These are phyloP conservation scores for Allodekkera sacchari DNA, from an alignment of 805 yeast species.

Conservation along the genomic window DNA sequence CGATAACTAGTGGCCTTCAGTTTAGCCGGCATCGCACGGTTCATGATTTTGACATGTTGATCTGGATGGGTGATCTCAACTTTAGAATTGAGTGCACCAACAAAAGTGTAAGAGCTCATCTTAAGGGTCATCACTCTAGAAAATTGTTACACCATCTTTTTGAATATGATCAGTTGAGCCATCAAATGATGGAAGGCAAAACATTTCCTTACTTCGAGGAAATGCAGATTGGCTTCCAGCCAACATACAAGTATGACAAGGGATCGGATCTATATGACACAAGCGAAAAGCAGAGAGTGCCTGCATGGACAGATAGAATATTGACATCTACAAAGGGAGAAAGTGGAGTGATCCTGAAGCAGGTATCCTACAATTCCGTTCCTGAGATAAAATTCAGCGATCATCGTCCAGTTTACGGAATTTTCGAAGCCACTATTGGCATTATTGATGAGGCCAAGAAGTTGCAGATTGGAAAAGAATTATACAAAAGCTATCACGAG, in stretches of 20 bases:
- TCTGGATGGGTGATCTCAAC: slow-evolving; percentile 94
- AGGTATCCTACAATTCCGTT: slow-evolving; percentile 50
- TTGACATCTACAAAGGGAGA: slow-evolving; percentile 50
- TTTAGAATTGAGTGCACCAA: slow-evolving; percentile 69
- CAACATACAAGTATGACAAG: slow-evolving; percentile 91
- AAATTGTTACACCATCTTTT: slow-evolving; percentile 31
- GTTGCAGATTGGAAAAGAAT: slow-evolving; percentile 40
- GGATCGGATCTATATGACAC: slow-evolving; percentile 79
- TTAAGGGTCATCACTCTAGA: slow-evolving; percentile 8
- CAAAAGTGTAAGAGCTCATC: slow-evolving; percentile 49
- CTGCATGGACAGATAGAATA: slow-evolving; percentile 97
- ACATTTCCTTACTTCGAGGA: slow-evolving; percentile 80
- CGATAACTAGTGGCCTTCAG: slow-evolving; percentile 60
- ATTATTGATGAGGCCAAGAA: slow-evolving; percentile 54
- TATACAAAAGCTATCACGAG: slow-evolving; percentile 37
- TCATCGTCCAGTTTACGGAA: slow-evolving; percentile 82
- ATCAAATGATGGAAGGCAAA: slow-evolving; percentile 68
- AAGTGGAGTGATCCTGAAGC: slow-evolving; percentile 41
- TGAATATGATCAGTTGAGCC: slow-evolving; percentile 68
- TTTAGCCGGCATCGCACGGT: slow-evolving; percentile 53
- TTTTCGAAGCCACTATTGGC: slow-evolving; percentile 54
- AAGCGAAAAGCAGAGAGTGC: slow-evolving; percentile 85
- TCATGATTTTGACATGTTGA: slow-evolving; percentile 70
- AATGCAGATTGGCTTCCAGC: slow-evolving; percentile 69
- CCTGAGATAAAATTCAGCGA: slow-evolving; percentile 64